phyloP scores from a whole-genome alignment of 371 early-diverging fungal genomes.

The Haplosporangium sp. region DNA sequence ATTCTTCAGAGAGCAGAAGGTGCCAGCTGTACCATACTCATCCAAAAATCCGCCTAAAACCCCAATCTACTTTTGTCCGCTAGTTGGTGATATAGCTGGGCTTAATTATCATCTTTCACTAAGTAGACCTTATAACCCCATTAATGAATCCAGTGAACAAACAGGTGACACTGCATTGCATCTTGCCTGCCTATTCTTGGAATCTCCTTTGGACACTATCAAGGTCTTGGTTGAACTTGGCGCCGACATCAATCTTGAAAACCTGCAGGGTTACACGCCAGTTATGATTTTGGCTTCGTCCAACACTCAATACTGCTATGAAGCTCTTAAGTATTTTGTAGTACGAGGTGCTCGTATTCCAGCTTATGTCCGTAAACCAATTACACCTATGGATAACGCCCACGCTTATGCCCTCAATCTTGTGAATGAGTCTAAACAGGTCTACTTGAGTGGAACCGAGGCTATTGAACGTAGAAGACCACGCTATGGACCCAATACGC shows the following conservation, averaged over 20 bases:
- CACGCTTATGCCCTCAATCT: slow-evolving; percentile 43
- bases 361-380: slow-evolving; percentile 50
- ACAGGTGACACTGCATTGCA: slow-evolving; percentile 53
- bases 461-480: neutral
- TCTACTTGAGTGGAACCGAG: slow-evolving; percentile 3
- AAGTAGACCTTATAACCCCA: slow-evolving; percentile 35
- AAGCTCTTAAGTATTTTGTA: slow-evolving; percentile 52
- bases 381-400: slow-evolving; percentile 44
- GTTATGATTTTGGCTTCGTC: slow-evolving; percentile 50
- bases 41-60: slow-evolving; percentile 31
- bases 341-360: slow-evolving; percentile 53
- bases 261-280: slow-evolving; percentile 51
- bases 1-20: slow-evolving; percentile 25
- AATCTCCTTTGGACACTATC: slow-evolving; percentile 51
- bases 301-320: slow-evolving; percentile 52
- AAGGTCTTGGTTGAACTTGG: slow-evolving; percentile 53
- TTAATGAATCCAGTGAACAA: slow-evolving; percentile 48
- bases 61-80: slow-evolving; percentile 49
- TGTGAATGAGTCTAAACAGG: slow-evolving; percentile 37
- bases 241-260: slow-evolving; percentile 52
- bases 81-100: slow-evolving; percentile 44
- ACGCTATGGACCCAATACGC: neutral
- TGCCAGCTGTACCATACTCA: slow-evolving; percentile 25
- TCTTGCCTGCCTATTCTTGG: slow-evolving; percentile 48
- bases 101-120: slow-evolving; percentile 31